Evolutionary conservation across 2,329 filamentous ascomycete genomes (phyloP), one percentile per base, ranked within the genome.

Genomic region (Diaporthe helianthi): DNA sequence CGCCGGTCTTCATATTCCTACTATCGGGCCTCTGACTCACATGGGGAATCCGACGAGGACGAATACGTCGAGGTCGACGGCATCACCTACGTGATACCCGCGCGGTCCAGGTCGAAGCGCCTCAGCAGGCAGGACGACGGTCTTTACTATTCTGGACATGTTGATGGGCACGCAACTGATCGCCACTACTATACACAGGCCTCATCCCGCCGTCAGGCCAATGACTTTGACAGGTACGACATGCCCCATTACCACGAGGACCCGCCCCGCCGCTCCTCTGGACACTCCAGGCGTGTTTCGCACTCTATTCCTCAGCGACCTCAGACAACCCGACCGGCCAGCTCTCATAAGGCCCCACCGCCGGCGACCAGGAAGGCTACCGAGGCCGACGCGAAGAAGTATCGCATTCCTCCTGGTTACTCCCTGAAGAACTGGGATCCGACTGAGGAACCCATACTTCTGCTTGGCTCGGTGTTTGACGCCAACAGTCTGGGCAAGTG

Each of bases 401-500:
- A 93, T 76, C 87, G 89, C 71, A 98, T 99, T 69, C 94, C 96
- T 2, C 81, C 89, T 1, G 95, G 96, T 72, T 99, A 97, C 83
- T 97, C 93, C 31, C 89, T 95, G 78, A 98, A 98, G 86, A 97
- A 98, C 84, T 98, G 96, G 96, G 96, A 99, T 79, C 95, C 95
- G 0, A 90, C 89, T 33, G 95, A 98, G 83, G 90, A 94, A 74
- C 96, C 96, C 64, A 98, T 99, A 78, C 90, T 98, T 78, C 88
- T 99, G 31, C 87, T 98, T 26, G 96, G 96, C 63, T 97, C 93
- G 78, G 96, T 98, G 68, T 98, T 98, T 77, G 96, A 98, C 78
- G 93, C 95, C 77, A 98, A 98, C 86, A 97, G 93, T 31, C 87
- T 99, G 36, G 96, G 96, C 77, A 98, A 98, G 83, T 99, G 96